These are phyloP conservation scores for Cadophora sp. DNA, from an alignment of 2,329 filamentous ascomycete genomes.

Conservation along the genomic window DNA sequence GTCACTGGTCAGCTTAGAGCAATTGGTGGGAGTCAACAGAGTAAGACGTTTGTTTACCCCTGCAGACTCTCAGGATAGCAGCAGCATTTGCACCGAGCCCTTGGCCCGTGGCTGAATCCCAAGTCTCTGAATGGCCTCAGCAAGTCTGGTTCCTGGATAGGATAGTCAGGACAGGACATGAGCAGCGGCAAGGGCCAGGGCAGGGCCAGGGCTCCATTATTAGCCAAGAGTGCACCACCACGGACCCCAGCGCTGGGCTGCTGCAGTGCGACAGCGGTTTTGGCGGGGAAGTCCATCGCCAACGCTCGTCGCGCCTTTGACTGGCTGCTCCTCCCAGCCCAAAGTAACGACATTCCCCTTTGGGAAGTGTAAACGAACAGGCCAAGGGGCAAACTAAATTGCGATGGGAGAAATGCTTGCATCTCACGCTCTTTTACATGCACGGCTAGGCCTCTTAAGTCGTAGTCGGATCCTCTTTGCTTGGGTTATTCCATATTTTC, in stretches of 20 bases:
- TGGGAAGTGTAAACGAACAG: not conserved
- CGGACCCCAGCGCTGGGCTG: no score
- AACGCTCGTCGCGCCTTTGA: conserved; percentile 9
- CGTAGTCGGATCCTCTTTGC: conserved; percentile 1
- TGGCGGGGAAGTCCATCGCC: not conserved
- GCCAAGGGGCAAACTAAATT: conserved; percentile 18
- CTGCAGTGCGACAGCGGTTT: no score
- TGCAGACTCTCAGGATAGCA: not conserved
- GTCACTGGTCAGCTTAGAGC: no score
- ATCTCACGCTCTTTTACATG: not conserved
- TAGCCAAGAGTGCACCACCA: no score
- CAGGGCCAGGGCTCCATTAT: no score
- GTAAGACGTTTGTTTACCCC: not conserved
- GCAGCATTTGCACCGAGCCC: not conserved
- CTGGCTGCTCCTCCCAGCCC: not conserved
- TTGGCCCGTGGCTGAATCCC: not conserved
- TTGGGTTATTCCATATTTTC: not conserved
- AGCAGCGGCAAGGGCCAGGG: no score
- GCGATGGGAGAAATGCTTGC: conserved; percentile 13
- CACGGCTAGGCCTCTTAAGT: conserved; percentile 10
- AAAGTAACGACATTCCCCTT: conserved; percentile 3
- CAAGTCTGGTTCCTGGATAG: conserved; percentile 18
- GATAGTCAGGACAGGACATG: not conserved
- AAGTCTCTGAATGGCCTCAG: conserved; percentile 1
- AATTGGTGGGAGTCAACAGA: no score